Conservation (phyloP, 2,329 filamentous ascomycete species). For the Neofusicoccum umdonicola region DNA sequence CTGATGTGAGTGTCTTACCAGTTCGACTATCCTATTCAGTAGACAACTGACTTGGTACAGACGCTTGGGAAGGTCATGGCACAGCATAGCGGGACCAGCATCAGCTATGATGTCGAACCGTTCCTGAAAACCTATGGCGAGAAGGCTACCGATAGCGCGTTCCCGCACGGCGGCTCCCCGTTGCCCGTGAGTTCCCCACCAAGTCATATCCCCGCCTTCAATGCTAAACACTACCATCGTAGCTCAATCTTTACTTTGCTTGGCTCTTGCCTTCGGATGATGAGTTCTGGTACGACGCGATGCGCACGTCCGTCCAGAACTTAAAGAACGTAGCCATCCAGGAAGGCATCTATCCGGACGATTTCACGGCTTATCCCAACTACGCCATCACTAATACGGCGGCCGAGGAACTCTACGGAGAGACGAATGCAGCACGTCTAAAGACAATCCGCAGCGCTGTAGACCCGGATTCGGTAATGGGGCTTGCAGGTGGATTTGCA, state of each 20-base stretch:
- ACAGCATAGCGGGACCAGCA: neutral
- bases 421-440: neutral
- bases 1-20: neutral
- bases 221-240: too few species aligned
- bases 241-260: conserved; percentile 4
- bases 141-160: neutral
- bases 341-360: neutral
- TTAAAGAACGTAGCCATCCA: neutral
- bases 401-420: neutral
- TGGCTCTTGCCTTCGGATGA: neutral
- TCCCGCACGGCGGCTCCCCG: neutral
- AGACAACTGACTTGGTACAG: neutral
- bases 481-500: neutral
- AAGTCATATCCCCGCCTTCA: too few species aligned
- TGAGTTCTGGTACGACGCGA: neutral
- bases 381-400: neutral
- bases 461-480: neutral
- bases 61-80: neutral
- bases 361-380: neutral
- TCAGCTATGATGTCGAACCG: conserved; percentile 3
- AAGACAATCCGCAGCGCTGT: neutral
- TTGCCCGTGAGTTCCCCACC: neutral
- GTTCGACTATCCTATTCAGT: neutral
- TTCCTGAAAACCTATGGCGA: neutral
- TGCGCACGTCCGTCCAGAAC: neutral